These are phyloP conservation scores for Starmerella apicola DNA, from an alignment of 805 yeast genomes.

Conservation along the genomic window DNA sequence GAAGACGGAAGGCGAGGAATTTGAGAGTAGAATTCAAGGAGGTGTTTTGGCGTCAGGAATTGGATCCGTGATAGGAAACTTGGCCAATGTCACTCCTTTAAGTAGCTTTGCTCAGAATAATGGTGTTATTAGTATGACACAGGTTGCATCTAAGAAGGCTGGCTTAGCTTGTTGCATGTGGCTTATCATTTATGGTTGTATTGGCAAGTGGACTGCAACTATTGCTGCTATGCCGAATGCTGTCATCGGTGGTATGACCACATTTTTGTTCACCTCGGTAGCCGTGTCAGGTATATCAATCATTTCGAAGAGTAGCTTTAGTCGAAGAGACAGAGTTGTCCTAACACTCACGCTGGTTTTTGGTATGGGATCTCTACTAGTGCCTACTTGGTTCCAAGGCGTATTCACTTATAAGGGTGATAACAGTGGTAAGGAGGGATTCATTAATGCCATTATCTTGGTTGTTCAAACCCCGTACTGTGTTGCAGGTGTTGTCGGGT, in stretches of 20 bases:
- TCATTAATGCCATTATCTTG: conserved; percentile 53
- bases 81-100: conserved; percentile 79
- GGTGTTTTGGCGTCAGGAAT: conserved; percentile 84
- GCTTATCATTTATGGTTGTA: conserved; percentile 73
- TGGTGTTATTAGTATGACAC: conserved; percentile 85
- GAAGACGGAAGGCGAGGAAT: conserved; percentile 68
- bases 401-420: conserved; percentile 57
- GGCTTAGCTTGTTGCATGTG: conserved; percentile 77
- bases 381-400: conserved; percentile 49
- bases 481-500: conserved; percentile 51
- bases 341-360: conserved; percentile 52
- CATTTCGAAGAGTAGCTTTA: conserved; percentile 41
- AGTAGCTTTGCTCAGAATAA: conserved; percentile 91
- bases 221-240: conserved; percentile 68
- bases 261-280: conserved; percentile 63
- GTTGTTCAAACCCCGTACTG: conserved; percentile 68
- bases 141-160: conserved; percentile 73
- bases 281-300: conserved; percentile 64
- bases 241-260: conserved; percentile 79
- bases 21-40: conserved; percentile 83
- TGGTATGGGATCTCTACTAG: conserved; percentile 56
- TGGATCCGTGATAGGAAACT: conserved; percentile 63
- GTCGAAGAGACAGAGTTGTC: conserved; percentile 63
- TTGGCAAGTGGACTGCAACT: conserved; percentile 82
- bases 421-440: conserved; percentile 45